Conservation (phyloP, 2,329 filamentous ascomycete species). For the Fusarium compactum region DNA sequence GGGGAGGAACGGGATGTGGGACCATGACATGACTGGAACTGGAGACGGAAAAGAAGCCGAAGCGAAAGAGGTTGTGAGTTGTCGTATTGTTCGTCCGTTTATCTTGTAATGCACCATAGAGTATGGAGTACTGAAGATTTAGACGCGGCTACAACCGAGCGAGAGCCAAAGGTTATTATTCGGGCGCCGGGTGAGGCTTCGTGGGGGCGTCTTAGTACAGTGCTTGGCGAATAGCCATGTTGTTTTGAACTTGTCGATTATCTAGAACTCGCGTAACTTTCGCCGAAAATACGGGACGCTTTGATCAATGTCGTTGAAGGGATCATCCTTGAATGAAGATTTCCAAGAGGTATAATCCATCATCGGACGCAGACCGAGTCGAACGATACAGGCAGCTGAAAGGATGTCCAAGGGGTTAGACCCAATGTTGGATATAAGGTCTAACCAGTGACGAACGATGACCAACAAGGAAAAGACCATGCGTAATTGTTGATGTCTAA, state of each 20-base stretch:
- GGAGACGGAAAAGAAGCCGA: conserved; percentile 34
- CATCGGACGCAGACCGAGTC: conserved; percentile 25
- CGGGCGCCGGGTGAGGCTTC: conserved; percentile 16
- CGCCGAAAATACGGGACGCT: conserved; percentile 28
- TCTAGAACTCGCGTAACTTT: conserved; percentile 28
- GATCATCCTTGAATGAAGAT: conserved; percentile 17
- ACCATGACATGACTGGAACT: conserved; percentile 21
- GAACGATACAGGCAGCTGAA: conserved; percentile 25
- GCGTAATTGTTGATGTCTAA: not conserved
- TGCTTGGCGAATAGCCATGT: conserved; percentile 4
- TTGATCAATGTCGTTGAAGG: conserved; percentile 18
- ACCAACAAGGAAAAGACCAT: not conserved
- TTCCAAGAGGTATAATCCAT: conserved; percentile 28
- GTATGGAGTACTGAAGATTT: not conserved
- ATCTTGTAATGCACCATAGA: conserved; percentile 13
- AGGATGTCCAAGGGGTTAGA: conserved; percentile 9
- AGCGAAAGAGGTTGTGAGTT: conserved; percentile 35
- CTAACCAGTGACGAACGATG: not conserved
- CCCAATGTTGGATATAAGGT: conserved; percentile 9
- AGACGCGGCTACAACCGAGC: conserved; percentile 15
- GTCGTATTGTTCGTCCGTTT: conserved; percentile 16
- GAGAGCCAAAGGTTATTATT: conserved; percentile 20
- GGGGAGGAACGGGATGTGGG: conserved; percentile 46
- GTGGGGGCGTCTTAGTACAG: conserved; percentile 1
- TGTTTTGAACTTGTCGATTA: conserved; percentile 9